Percentiles rank a stretch among this genome's conserved stretches.
Evolutionary conservation across 2,329 filamentous ascomycete genomes (phyloP).

Genomic region (Aureobasidium sp.): DNA sequence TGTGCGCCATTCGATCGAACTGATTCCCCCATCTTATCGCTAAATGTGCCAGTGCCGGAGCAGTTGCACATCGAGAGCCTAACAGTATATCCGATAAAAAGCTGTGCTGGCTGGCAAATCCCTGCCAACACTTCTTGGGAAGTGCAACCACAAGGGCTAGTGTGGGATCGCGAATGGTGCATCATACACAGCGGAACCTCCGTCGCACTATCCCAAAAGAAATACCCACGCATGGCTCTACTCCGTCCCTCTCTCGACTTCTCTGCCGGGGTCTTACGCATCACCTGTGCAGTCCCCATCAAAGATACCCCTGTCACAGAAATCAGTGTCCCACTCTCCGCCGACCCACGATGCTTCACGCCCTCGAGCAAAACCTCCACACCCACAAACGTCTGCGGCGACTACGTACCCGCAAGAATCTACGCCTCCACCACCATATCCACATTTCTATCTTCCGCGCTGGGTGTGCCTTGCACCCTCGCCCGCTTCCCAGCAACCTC

Average conservation of each 20-base stretch:
- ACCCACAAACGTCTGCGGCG: slow-evolving; percentile 69
- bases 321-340: slow-evolving; percentile 52
- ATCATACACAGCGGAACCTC: slow-evolving; percentile 79
- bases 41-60: neutral
- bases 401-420: slow-evolving; percentile 59
- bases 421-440: slow-evolving; percentile 61
- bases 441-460: slow-evolving; percentile 64
- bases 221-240: slow-evolving; percentile 78
- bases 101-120: slow-evolving; percentile 71
- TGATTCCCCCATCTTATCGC: neutral
- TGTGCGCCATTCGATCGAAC: neutral
- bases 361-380: slow-evolving; percentile 25
- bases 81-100: slow-evolving; percentile 84
- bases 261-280: slow-evolving; percentile 51
- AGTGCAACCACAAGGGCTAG: slow-evolving; percentile 70
- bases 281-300: slow-evolving; percentile 31
- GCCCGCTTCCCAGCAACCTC: slow-evolving; percentile 69
- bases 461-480: slow-evolving; percentile 73
- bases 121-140: slow-evolving; percentile 60
- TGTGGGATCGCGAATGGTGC: slow-evolving; percentile 97
- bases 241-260: slow-evolving; percentile 69
- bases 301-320: neutral
- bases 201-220: slow-evolving; percentile 78
- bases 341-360: slow-evolving; percentile 51
- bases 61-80: slow-evolving; percentile 38